Evolutionary conservation across 805 yeast genomes (phyloP).

Genomic region (Scheffersomyces lignosus): DNA sequence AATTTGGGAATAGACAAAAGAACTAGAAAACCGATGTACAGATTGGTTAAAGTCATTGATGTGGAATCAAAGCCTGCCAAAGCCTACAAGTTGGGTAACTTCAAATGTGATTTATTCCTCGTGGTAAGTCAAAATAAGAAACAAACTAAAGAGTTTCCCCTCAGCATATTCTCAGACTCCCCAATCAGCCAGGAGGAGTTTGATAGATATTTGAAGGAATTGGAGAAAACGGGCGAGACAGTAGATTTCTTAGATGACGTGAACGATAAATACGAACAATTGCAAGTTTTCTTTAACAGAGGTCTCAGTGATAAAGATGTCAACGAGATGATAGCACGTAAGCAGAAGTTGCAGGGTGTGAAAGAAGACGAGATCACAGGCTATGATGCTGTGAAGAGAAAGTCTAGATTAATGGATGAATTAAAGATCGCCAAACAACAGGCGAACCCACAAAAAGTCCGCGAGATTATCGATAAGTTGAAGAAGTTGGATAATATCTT

Average conservation of each 20-base stretch:
- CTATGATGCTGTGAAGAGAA: slow-evolving; percentile 69
- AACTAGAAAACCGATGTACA: slow-evolving; percentile 64
- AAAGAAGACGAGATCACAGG: slow-evolving; percentile 23
- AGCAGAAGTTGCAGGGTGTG: slow-evolving; percentile 60
- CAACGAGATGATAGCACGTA: slow-evolving; percentile 72
- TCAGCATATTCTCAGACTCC: slow-evolving; percentile 79
- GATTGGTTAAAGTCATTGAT: slow-evolving; percentile 80
- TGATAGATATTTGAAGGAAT: slow-evolving; percentile 61
- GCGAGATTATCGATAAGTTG: slow-evolving; percentile 33
- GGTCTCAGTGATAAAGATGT: slow-evolving; percentile 73
- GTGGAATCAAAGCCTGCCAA: slow-evolving; percentile 46
- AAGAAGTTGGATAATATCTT: slow-evolving; percentile 49
- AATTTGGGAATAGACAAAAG: slow-evolving; percentile 73
- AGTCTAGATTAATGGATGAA: slow-evolving; percentile 70
- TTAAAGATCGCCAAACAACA: slow-evolving; percentile 69
- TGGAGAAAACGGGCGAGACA: slow-evolving; percentile 54
- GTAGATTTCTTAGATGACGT: slow-evolving; percentile 67
- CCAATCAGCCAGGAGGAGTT: slow-evolving; percentile 72
- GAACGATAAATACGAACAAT: slow-evolving; percentile 60
- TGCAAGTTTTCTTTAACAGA: slow-evolving; percentile 61
- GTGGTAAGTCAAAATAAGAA: slow-evolving; percentile 80
- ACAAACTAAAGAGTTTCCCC: slow-evolving; percentile 69
- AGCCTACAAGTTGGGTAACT: slow-evolving; percentile 43
- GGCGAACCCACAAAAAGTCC: slow-evolving; percentile 41
- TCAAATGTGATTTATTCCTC: slow-evolving; percentile 53